These are phyloP conservation scores for Zea mays DNA, from an alignment of 176 grass and related monocot species.

Conservation along the genomic window DNA sequence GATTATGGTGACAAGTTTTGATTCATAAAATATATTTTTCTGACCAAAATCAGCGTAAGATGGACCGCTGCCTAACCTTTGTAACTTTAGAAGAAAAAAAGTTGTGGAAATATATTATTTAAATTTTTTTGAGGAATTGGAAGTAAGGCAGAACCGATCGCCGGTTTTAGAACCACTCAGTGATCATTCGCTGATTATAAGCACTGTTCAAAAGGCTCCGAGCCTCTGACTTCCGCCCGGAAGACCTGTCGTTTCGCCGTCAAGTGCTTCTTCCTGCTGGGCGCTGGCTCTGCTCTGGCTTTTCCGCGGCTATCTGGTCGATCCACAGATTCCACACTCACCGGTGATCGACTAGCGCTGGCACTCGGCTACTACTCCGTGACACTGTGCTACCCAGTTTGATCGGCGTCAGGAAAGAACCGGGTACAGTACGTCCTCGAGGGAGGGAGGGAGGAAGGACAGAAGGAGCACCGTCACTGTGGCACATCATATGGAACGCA, in stretches of 20 bases:
- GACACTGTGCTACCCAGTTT: neutral
- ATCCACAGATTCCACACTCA: too few relatives aligned
- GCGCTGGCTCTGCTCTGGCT: neutral
- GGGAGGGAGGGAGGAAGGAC: neutral
- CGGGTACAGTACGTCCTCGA: neutral
- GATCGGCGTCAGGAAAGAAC: neutral
- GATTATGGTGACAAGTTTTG: too few relatives aligned
- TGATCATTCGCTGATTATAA: too few relatives aligned
- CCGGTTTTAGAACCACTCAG: too few relatives aligned
- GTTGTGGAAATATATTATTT: too few relatives aligned
- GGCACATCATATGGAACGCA: slow-evolving; percentile 17
- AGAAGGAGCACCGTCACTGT: neutral
- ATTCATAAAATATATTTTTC: too few relatives aligned
- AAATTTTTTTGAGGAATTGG: too few relatives aligned
- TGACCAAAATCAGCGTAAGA: too few relatives aligned
- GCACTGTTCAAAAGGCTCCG: neutral
- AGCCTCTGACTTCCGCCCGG: neutral
- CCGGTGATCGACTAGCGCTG: neutral
- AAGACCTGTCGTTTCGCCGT: neutral
- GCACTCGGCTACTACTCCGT: neutral
- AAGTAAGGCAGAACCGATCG: too few relatives aligned
- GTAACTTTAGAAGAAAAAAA: too few relatives aligned
- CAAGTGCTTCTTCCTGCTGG: neutral
- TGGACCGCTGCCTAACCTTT: too few relatives aligned
- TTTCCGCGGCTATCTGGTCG: neutral